Conservation (phyloP, 192 early-diverging fungal species). For the Podila epigama region DNA sequence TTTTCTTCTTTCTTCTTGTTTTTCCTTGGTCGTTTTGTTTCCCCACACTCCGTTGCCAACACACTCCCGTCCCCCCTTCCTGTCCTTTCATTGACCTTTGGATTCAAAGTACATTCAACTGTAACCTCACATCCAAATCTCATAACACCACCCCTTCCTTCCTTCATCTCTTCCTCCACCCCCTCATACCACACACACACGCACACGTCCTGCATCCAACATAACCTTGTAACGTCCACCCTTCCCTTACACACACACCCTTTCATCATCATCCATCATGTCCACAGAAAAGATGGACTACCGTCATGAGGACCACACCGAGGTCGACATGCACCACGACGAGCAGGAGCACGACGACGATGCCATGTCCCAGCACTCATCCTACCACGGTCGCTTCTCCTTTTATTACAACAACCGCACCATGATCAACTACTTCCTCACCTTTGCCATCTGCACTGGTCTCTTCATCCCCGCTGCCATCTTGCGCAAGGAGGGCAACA, state of each 20-base stretch:
- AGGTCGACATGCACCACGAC: not conserved
- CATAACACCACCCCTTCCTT: not conserved
- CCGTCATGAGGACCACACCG: not conserved
- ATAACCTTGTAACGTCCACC: not conserved
- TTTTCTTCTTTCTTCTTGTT: not conserved
- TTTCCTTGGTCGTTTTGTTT: not conserved
- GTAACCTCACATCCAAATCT: not conserved
- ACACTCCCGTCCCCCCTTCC: not conserved
- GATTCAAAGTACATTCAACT: too few species aligned
- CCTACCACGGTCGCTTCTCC: not conserved
- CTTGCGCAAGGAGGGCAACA: not conserved
- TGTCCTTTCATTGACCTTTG: not conserved
- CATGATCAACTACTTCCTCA: too few species aligned
- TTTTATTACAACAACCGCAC: too few species aligned
- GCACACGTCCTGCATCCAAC: too few species aligned
- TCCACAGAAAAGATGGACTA: not conserved
- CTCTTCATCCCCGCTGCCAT: conserved; percentile 3
- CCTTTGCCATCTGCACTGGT: not conserved
- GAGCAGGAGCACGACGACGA: not conserved
- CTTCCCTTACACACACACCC: not conserved
- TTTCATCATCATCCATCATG: not conserved
- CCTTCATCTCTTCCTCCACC: not conserved
- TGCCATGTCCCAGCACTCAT: not conserved
- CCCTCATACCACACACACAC: not conserved
- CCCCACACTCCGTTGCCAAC: conserved; percentile 1